Percentiles rank a stretch among this genome's conserved stretches.
phyloP scores from a whole-genome alignment of 768 basidiomycete species.

The Russula sp. region DNA sequence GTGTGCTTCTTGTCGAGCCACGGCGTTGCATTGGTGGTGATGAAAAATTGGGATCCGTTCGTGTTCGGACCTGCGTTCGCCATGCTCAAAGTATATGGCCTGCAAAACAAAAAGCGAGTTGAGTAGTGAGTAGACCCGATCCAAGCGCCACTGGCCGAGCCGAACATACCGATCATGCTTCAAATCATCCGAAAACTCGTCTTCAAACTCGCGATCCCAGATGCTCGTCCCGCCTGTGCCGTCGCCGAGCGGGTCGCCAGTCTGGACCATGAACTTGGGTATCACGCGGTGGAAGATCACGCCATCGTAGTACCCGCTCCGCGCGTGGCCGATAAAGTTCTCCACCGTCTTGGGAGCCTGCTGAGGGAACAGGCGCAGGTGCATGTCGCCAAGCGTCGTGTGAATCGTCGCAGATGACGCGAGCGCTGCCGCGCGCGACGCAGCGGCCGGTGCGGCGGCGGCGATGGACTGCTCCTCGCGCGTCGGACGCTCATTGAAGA shows the following conservation, averaged over 20 bases:
- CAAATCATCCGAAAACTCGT: constrained; percentile 85
- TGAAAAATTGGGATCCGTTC: constrained; percentile 97
- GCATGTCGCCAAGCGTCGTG: constrained; percentile 92
- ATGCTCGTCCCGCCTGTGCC: constrained; percentile 89
- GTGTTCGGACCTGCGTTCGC: constrained; percentile 86
- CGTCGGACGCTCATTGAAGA: constrained; percentile 97
- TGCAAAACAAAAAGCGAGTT: constrained; percentile 26
- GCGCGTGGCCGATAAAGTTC: constrained; percentile 91
- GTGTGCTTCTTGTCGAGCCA: constrained; percentile 92
- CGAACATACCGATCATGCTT: constrained; percentile 76
- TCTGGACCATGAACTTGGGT: constrained; percentile 98
- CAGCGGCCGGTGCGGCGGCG: constrained; percentile 43
- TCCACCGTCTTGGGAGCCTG: constrained; percentile 94
- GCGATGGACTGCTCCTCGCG: constrained; percentile 92
- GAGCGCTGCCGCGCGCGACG: constrained; percentile 56
- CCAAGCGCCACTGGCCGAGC: neutral
- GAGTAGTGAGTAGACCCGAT: neutral
- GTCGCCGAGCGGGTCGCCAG: constrained; percentile 91
- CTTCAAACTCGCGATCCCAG: constrained; percentile 87
- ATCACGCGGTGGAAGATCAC: constrained; percentile 97
- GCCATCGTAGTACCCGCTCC: constrained; percentile 86
- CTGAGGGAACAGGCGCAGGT: constrained; percentile 80
- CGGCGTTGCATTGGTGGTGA: constrained; percentile 89
- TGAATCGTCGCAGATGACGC: constrained; percentile 85
- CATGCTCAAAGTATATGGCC: constrained; percentile 95